Evolutionary conservation across 192 early-diverging fungal species (phyloP).

Genomic region (Rhizoclosmatium globosum): DNA sequence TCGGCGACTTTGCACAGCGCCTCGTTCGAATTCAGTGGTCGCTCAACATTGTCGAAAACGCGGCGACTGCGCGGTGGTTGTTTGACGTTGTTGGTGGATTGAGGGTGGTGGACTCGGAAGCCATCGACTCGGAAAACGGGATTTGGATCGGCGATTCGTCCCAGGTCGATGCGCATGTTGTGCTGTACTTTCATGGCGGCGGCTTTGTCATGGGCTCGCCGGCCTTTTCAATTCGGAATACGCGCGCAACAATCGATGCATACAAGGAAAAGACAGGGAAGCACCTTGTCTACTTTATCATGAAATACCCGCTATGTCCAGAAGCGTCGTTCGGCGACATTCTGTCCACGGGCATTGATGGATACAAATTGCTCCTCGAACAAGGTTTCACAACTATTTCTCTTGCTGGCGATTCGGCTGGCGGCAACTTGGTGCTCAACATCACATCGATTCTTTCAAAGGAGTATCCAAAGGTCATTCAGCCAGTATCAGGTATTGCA

Average conservation of each 20-base stretch:
- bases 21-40: neutral
- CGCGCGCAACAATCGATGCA: neutral
- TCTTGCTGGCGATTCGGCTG: slow-evolving; percentile 25
- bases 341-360: neutral
- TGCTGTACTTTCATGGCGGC: slow-evolving; percentile 1
- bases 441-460: neutral
- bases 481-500: slow-evolving; percentile 22
- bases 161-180: neutral
- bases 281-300: neutral
- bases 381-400: slow-evolving; percentile 9
- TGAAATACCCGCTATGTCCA: slow-evolving; percentile 24
- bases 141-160: neutral
- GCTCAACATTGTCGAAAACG: neutral
- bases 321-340: slow-evolving; percentile 8
- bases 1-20: neutral
- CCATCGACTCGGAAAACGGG: neutral
- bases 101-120: neutral
- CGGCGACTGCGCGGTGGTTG: neutral
- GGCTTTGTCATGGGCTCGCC: neutral
- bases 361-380: slow-evolving; percentile 2
- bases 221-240: neutral
- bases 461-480: slow-evolving; percentile 10
- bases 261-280: neutral
- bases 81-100: neutral
- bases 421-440: slow-evolving; percentile 25